phyloP scores from a whole-genome alignment of 495 filamentous ascomycete genomes.

The Daldinia concentrica region DNA sequence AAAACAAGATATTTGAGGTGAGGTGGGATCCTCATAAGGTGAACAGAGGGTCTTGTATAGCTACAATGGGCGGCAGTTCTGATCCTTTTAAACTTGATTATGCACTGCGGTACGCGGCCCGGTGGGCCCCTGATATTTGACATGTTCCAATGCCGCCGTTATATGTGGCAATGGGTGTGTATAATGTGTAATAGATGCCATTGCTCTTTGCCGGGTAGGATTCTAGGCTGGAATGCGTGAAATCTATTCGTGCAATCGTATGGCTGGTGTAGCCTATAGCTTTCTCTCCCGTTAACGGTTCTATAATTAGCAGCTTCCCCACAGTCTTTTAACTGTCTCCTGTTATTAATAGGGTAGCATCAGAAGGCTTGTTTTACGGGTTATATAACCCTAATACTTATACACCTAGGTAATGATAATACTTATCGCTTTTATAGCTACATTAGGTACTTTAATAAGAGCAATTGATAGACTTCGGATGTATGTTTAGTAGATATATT shows the following conservation, averaged over 20 bases:
- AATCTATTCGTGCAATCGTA: not conserved
- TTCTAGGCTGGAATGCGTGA: not conserved
- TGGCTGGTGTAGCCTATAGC: not conserved
- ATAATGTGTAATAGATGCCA: not conserved
- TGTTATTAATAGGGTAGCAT: not conserved
- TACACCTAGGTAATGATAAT: not conserved
- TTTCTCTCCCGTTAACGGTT: not conserved
- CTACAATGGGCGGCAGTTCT: not conserved
- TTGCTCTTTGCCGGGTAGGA: not conserved
- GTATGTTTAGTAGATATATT: no score
- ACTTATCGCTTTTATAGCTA: not conserved
- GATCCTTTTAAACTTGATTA: not conserved
- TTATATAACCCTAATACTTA: not conserved
- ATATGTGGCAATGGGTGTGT: not conserved
- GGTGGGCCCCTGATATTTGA: not conserved
- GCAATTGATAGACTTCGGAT: not conserved
- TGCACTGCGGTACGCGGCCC: not conserved
- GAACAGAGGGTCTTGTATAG: not conserved
- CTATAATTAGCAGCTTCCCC: constrained; percentile 4
- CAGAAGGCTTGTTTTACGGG: not conserved
- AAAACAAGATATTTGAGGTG: not conserved
- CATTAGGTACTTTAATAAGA: not conserved
- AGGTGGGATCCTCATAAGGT: not conserved
- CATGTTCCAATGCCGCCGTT: not conserved
- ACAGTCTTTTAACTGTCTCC: not conserved